A percentile compares a stretch with the other conserved stretches of the same genome.
Evolutionary conservation across 2,329 filamentous ascomycete species (phyloP).

Genomic region (Xylariomycetidae sp.): DNA sequence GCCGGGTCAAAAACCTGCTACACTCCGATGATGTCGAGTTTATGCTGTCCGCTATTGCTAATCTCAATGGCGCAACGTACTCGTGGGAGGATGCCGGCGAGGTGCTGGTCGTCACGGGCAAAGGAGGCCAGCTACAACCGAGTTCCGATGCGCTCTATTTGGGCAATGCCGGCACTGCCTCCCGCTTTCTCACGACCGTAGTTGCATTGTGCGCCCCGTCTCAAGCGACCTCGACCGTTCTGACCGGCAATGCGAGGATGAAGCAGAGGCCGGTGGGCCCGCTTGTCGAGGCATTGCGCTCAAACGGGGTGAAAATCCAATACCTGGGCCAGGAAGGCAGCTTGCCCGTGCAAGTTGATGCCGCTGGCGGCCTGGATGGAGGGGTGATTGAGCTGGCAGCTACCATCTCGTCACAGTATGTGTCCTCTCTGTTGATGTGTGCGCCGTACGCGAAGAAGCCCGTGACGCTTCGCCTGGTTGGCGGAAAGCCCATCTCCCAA

Average conservation of each 20-base stretch:
- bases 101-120: conserved; percentile 80
- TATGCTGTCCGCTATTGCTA: conserved; percentile 88
- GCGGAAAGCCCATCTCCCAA: conserved; percentile 96
- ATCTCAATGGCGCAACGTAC: conserved; percentile 80
- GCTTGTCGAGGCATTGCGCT: conserved; percentile 80
- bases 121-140: conserved; percentile 77
- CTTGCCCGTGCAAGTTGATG: conserved; percentile 75
- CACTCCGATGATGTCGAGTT: conserved; percentile 97
- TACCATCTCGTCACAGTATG: conserved; percentile 97
- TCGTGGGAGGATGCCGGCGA: conserved; percentile 94
- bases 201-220: conserved; percentile 72
- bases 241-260: conserved; percentile 95
- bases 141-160: conserved; percentile 77
- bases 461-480: conserved; percentile 82
- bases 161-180: conserved; percentile 93
- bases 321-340: conserved; percentile 81
- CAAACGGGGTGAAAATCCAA: conserved; percentile 80
- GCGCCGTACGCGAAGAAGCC: conserved; percentile 94
- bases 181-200: conserved; percentile 89
- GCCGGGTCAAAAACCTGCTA: conserved; percentile 83
- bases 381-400: conserved; percentile 88
- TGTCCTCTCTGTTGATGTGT: conserved; percentile 93
- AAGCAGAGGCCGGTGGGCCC: conserved; percentile 91
- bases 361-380: conserved; percentile 75
- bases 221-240: conserved; percentile 60